phyloP scores from a whole-genome alignment of 805 yeast species.

The Kuraishia molischiana region DNA sequence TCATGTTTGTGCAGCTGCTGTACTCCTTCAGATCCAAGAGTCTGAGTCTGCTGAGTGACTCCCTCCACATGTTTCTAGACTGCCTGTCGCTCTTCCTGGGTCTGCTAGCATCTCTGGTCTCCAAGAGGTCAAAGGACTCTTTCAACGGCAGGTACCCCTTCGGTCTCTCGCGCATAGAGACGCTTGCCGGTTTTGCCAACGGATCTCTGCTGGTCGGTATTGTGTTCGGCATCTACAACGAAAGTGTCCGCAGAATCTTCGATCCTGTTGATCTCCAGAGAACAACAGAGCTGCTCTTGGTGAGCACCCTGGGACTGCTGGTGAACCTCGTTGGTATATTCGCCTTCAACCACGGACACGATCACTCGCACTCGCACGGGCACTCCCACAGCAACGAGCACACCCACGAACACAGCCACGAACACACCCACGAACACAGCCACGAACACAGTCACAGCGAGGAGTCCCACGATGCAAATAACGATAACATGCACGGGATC shows the following conservation, averaged over 20 bases:
- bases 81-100: conserved; percentile 89
- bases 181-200: conserved; percentile 91
- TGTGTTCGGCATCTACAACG: conserved; percentile 78
- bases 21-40: conserved; percentile 92
- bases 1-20: conserved; percentile 88
- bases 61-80: conserved; percentile 93
- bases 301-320: conserved; percentile 71
- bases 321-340: conserved; percentile 90
- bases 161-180: conserved; percentile 78
- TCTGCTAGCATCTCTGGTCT: conserved; percentile 62
- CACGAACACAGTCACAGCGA: conserved; percentile 7
- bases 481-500: conserved; percentile 84
- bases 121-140: conserved; percentile 14
- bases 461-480: conserved; percentile 32
- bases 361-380: conserved; percentile 28
- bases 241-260: conserved; percentile 73
- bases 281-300: conserved; percentile 78
- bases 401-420: conserved; percentile 13
- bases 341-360: conserved; percentile 86
- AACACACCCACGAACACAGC: conserved; percentile 13
- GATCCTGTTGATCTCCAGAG: conserved; percentile 71
- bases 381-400: conserved; percentile 9
- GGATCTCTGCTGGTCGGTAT: conserved; percentile 85
- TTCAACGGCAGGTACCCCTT: conserved; percentile 68
- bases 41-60: conserved; percentile 82